phyloP scores from a whole-genome alignment of 257 asterid species.

The Nicotiana noctiflora region DNA sequence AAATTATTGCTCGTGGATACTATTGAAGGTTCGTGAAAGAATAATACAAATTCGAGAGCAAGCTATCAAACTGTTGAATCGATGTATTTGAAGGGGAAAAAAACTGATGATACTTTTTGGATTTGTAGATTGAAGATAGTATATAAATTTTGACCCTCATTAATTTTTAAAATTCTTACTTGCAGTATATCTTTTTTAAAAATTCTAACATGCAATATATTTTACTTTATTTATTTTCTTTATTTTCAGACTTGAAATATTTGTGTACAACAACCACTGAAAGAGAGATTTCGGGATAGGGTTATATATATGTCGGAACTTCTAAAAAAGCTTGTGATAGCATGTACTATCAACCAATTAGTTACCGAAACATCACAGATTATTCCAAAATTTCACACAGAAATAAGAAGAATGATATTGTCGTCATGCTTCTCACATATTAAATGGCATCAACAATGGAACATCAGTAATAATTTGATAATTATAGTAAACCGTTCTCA shows the following conservation, averaged over 20 bases:
- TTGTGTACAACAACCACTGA: not conserved
- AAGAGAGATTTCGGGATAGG: not conserved
- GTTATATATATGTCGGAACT: not conserved
- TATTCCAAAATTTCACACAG: not conserved
- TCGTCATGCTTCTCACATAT: not conserved
- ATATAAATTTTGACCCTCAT: not conserved
- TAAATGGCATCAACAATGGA: not conserved
- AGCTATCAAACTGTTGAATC: not conserved
- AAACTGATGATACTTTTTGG: not conserved
- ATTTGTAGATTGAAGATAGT: not conserved
- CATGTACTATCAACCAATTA: constrained; percentile 1
- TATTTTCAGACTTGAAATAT: not conserved
- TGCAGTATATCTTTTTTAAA: not conserved
- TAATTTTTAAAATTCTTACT: no score
- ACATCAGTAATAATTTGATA: not conserved
- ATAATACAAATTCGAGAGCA: not conserved
- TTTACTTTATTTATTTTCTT: not conserved
- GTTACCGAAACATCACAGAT: not conserved
- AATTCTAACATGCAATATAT: not conserved
- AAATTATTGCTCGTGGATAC: no score
- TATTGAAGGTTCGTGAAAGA: not conserved
- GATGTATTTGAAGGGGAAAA: no score
- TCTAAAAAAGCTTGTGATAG: not conserved
- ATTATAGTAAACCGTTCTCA: not conserved
- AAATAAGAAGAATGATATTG: not conserved